Percentiles rank a stretch among this genome's conserved stretches.
phyloP scores from a whole-genome alignment of 2,329 filamentous ascomycete species.

The Penicillium hordei region DNA sequence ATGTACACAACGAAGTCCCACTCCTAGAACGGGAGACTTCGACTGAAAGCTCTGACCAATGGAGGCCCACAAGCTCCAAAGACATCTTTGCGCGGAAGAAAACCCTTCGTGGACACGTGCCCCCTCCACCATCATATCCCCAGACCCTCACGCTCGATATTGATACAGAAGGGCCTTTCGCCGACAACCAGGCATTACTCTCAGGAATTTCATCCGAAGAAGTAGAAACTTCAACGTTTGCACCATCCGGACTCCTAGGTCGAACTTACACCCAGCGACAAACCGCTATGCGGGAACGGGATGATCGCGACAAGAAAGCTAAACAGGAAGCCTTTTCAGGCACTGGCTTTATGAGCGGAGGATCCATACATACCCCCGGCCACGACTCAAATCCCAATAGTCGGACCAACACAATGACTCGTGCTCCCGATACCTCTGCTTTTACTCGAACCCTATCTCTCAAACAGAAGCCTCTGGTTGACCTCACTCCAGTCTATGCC shows the following conservation, averaged over 20 bases:
- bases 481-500: slow-evolving; percentile 64
- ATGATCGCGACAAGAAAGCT: slow-evolving; percentile 38
- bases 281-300: slow-evolving; percentile 41
- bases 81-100: slow-evolving; percentile 31
- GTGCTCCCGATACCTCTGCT: slow-evolving; percentile 28
- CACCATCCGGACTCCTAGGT: slow-evolving; percentile 39
- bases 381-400: slow-evolving; percentile 27
- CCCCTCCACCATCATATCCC: slow-evolving; percentile 33
- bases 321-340: slow-evolving; percentile 51
- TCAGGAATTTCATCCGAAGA: slow-evolving; percentile 11
- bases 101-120: slow-evolving; percentile 29
- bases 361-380: slow-evolving; percentile 42
- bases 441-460: slow-evolving; percentile 50
- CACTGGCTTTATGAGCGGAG: slow-evolving; percentile 52
- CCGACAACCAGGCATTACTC: slow-evolving; percentile 9
- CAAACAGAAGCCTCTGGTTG: slow-evolving; percentile 60
- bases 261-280: slow-evolving; percentile 43
- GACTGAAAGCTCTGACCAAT: slow-evolving; percentile 29
- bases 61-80: slow-evolving; percentile 25
- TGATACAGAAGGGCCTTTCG: slow-evolving; percentile 9
- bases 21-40: slow-evolving; percentile 60
- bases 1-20: slow-evolving; percentile 57
- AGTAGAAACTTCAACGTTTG: slow-evolving; percentile 35
- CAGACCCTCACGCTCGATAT: slow-evolving; percentile 29
- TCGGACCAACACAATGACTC: slow-evolving; percentile 37